Base-by-base conservation (phyloP, 2,329 filamentous ascomycete genomes). In the Chrysosporium keratinophilum region DNA sequence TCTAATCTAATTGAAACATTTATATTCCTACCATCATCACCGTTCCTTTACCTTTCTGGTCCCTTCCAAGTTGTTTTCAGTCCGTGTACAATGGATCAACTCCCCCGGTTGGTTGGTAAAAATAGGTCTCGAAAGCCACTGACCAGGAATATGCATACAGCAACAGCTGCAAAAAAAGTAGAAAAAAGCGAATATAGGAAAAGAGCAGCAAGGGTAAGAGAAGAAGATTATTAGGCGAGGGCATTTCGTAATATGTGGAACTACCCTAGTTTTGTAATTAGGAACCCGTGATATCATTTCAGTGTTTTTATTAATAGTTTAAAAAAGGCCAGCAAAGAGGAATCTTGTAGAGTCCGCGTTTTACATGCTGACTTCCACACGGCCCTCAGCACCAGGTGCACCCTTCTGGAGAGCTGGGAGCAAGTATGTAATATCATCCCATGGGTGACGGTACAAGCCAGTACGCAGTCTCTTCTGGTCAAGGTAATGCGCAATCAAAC, bases 401-500 rank as follows among this genome's bases (percentile, higher is more conserved):
- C 79, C 79, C 69, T 85, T 79, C 65, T 79, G 77, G 59, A 95
- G 77, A 74, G 80, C 87, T 67, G 89, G 89, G 64, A 95, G 84
- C 64, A 95, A 81, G 76, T 95, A 95, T 62, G 89, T 95, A 70
- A 95, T 95, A 73, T 95, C 90, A 71, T 95, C 93, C 93, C 93
- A 97, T 70, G 93, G 93, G 82, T 95, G 89, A 72, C 93, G 87
- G 87, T 98, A 98, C 62, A 98, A 83, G 72, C 93, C 93, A 68
- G 93, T 98, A 67, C 91, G 87, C 74, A 98, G 82, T 75, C 93
- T 84, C 90, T 98, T 98, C 83, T 98, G 93, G 78, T 98, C 93
- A 66, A 98, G 84, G 82, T 91, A 97, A 77, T 98, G 93, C 68
- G 93, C 93, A 85, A 98, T 98, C 63, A 98, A 81, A 87, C 93